A percentile compares a stretch with the other conserved stretches of the same genome.
Conservation (phyloP, 2,329 filamentous ascomycete species). For the Microdochium bolleyi region DNA sequence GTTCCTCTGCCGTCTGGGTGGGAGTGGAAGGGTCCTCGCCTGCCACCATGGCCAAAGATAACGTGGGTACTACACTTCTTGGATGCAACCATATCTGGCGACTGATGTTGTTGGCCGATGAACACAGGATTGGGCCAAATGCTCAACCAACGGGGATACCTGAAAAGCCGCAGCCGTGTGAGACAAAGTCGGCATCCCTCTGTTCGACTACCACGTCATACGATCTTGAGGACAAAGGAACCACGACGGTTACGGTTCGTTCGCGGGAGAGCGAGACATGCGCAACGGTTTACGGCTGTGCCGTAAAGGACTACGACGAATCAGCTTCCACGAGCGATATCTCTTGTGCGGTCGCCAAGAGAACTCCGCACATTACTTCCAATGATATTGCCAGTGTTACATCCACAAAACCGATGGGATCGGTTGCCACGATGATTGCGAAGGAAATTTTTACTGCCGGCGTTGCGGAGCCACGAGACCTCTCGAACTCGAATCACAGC, state of each 20-base stretch:
- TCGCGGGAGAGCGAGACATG: neutral
- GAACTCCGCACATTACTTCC: too few species aligned
- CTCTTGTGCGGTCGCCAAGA: neutral
- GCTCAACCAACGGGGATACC: neutral
- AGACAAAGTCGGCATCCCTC: neutral
- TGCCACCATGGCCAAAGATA: constrained; percentile 1
- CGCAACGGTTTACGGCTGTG: neutral
- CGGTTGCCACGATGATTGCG: too few species aligned
- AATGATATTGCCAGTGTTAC: too few species aligned
- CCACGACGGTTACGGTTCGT: neutral
- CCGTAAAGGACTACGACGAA: neutral
- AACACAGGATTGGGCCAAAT: neutral
- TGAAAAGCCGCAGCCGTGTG: neutral
- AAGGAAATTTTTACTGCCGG: too few species aligned
- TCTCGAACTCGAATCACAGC: too few species aligned
- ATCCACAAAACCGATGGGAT: too few species aligned
- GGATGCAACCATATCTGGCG: too few species aligned
- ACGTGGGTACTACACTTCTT: neutral
- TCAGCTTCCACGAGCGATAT: neutral
- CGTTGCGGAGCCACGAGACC: too few species aligned
- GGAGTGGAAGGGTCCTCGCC: neutral
- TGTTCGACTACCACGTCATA: neutral
- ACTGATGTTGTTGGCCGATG: neutral
- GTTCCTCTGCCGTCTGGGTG: neutral
- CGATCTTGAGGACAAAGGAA: neutral